Base-by-base conservation (phyloP, 306 rosid genomes). In the Myrica gale region DNA sequence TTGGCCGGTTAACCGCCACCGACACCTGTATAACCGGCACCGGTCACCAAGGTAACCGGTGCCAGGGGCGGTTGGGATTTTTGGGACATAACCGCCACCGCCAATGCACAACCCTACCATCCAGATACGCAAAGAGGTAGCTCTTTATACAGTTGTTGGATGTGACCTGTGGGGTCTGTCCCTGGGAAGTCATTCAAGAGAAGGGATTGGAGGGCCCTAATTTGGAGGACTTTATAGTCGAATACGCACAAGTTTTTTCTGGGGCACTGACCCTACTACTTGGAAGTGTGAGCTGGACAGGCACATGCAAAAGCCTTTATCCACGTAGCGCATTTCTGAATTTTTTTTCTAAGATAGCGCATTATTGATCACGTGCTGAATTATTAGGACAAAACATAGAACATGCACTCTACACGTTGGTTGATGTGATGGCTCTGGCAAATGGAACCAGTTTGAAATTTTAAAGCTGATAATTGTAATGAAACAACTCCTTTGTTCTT, bases 231-330 rank as follows among this genome's bases (percentile, higher is more conserved):
- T 48, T 23, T 52, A 39, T 72, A 88, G 79, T 65, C 73, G 84
- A 83, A 82, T 84, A 76, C 78, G 41, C 0, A 67, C 60, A n/a
- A 41, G 11, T 80, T 78, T 75, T 74, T 66, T 82, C 32, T 74
- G 77, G 72, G 80, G 71, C 55, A 72, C 20, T 68, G 89, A 67
- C 80, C 93, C 90, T 53, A 77, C 81, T 3, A 23, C 62, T 63
- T 41, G 54, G 56, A 3, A 45, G 58, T 37, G 2, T 85, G 85
- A 88, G 86, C 89, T 88, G 91, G 82, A 26, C 5, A 11, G 69
- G 69, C 90, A 87, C 89, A 82, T 87, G 91, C 68, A 0, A n/a
- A 0, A 69, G 75, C 52, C 57, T 32, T 2, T 32, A 23, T 46
- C 19, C 15, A 32, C 21, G 63, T 10, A 71, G 10, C 3, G 37